These are phyloP conservation scores for Botrytis byssoidea DNA, from an alignment of 2,329 filamentous ascomycete genomes.

Conservation along the genomic window DNA sequence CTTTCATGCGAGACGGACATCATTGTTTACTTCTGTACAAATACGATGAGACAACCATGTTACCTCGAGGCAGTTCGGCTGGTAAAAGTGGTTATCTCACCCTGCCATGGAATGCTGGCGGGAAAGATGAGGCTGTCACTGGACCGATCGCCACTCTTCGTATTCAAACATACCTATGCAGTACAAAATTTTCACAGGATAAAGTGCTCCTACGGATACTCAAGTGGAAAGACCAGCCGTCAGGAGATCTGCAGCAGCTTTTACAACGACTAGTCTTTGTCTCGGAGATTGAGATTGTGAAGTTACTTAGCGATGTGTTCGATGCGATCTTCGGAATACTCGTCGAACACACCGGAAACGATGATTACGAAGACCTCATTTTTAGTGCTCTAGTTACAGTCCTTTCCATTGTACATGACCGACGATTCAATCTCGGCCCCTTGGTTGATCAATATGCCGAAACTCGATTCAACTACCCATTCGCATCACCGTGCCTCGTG, in stretches of 20 bases:
- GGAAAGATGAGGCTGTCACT: slow-evolving; percentile 67
- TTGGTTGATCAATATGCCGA: slow-evolving; percentile 91
- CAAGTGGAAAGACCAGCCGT: slow-evolving; percentile 77
- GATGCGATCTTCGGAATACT: slow-evolving; percentile 89
- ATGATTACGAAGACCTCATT: slow-evolving; percentile 88
- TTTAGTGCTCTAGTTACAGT: slow-evolving; percentile 89
- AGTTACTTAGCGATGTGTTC: slow-evolving; percentile 84
- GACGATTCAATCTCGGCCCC: slow-evolving; percentile 86
- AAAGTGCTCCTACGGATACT: slow-evolving; percentile 79
- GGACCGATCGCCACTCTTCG: slow-evolving; percentile 78
- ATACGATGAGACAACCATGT: slow-evolving; percentile 86
- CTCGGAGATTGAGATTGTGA: slow-evolving; percentile 95
- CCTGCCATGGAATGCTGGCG: slow-evolving; percentile 73
- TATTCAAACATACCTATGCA: slow-evolving; percentile 84
- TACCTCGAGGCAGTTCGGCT: slow-evolving; percentile 55
- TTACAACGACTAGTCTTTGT: slow-evolving; percentile 87
- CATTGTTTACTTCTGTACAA: slow-evolving; percentile 83
- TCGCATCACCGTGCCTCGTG: slow-evolving; percentile 83
- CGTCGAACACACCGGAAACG: slow-evolving; percentile 85
- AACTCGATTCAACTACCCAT: slow-evolving; percentile 86
- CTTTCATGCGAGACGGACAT: slow-evolving; percentile 82
- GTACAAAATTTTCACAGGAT: slow-evolving; percentile 92
- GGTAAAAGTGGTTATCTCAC: slow-evolving; percentile 86
- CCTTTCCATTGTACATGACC: slow-evolving; percentile 88
- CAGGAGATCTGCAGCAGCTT: slow-evolving; percentile 69